phyloP scores from a whole-genome alignment of 805 yeast genomes.

The Starmerella asiatica region DNA sequence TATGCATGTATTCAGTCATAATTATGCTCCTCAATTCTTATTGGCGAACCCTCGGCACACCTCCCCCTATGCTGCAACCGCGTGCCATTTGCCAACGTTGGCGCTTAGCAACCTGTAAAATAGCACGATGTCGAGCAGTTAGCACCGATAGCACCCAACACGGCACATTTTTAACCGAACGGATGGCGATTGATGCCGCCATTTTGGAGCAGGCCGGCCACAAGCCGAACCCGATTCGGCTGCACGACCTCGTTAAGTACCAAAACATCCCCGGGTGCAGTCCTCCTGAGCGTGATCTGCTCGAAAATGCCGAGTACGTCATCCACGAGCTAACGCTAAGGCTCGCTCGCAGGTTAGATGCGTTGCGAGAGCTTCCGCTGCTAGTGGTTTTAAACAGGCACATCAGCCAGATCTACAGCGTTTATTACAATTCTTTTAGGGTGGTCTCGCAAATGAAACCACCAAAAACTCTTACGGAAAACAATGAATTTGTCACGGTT shows the following conservation, averaged over 20 bases:
- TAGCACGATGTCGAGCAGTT: too few species aligned
- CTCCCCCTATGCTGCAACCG: too few species aligned
- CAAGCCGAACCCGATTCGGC: slow-evolving; percentile 17
- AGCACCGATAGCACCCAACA: too few species aligned
- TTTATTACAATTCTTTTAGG: slow-evolving; percentile 58
- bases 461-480: slow-evolving; percentile 40
- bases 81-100: too few species aligned
- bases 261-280: slow-evolving; percentile 5
- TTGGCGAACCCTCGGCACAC: too few species aligned
- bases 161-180: slow-evolving; percentile 13
- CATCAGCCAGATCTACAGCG: slow-evolving; percentile 59
- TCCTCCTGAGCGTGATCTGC: slow-evolving; percentile 20
- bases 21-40: too few species aligned
- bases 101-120: too few species aligned
- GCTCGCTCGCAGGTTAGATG: slow-evolving; percentile 55
- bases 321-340: slow-evolving; percentile 22
- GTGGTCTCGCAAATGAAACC: slow-evolving; percentile 34
- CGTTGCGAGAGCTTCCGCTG: slow-evolving; percentile 66
- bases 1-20: too few species aligned
- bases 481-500: slow-evolving; percentile 38
- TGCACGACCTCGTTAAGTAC: slow-evolving; percentile 19
- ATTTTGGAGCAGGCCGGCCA: slow-evolving; percentile 17
- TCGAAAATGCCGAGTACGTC: slow-evolving; percentile 24
- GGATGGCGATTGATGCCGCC: slow-evolving; percentile 15
- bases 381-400: slow-evolving; percentile 77